These are phyloP conservation scores for Phytophthora hybrid DNA, from an alignment of 352 stramenopile genomes.

Conservation along the genomic window DNA sequence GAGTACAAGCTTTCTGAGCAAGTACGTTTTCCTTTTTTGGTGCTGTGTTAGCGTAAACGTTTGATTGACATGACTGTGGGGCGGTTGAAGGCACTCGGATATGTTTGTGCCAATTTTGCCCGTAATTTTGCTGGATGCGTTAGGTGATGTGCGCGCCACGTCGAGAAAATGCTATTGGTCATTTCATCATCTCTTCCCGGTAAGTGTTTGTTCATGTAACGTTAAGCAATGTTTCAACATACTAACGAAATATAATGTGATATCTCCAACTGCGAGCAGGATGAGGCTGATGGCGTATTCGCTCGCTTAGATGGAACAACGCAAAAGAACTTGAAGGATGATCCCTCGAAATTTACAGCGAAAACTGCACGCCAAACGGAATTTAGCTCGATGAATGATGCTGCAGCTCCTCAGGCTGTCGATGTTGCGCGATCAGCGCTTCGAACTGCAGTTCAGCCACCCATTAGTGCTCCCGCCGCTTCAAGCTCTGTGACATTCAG, in stretches of 20 bases:
- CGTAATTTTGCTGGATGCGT: constrained; percentile 66
- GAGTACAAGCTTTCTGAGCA: constrained; percentile 72
- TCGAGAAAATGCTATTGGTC: constrained; percentile 86
- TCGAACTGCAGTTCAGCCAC: constrained; percentile 20
- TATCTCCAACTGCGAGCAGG: constrained; percentile 24
- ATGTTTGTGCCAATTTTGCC: constrained; percentile 70
- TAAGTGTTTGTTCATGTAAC: constrained; percentile 20
- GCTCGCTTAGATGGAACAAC: constrained; percentile 73
- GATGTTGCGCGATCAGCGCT: constrained; percentile 20
- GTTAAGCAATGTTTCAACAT: not conserved
- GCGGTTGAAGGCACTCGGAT: constrained; percentile 56
- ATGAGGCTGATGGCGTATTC: constrained; percentile 64
- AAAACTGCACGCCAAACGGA: constrained; percentile 23
- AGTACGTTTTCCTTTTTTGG: constrained; percentile 51
- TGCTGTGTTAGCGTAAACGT: not conserved
- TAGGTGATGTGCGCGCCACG: constrained; percentile 78
- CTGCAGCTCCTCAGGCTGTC: constrained; percentile 8
- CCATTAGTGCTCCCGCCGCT: constrained; percentile 14
- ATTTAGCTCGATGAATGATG: constrained; percentile 18
- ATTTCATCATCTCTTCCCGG: constrained; percentile 72
- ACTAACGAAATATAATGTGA: constrained; percentile 16
- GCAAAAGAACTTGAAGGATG: constrained; percentile 64
- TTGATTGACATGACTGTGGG: constrained; percentile 9
- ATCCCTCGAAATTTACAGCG: constrained; percentile 43
- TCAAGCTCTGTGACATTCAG: constrained; percentile 28